A percentile compares a stretch with the other conserved stretches of the same genome.
Evolutionary conservation across 208 protist species (phyloP).

Genomic region (Crithidia sp.): DNA sequence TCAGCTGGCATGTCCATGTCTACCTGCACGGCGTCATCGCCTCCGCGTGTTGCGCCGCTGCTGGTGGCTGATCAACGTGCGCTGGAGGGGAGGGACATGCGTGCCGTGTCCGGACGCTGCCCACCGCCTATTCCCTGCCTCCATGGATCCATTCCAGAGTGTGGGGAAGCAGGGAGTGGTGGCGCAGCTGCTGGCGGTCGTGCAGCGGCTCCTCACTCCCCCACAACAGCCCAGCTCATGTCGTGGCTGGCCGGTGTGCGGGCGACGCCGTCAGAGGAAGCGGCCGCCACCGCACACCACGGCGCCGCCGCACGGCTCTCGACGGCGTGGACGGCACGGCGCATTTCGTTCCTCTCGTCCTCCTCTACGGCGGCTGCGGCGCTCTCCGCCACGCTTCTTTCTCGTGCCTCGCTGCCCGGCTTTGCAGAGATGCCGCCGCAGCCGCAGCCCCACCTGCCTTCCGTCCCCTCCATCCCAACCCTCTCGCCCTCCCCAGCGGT

Average conservation of each 20-base stretch:
- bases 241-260: neutral
- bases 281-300: neutral
- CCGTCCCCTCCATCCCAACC: neutral
- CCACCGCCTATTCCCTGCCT: neutral
- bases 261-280: neutral
- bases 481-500: neutral
- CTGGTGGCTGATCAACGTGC: neutral
- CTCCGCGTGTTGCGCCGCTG: neutral
- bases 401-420: neutral
- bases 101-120: too few relatives aligned
- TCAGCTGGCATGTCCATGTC: neutral
- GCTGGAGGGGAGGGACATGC: too few relatives aligned
- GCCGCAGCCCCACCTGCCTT: neutral
- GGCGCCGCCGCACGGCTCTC: too few relatives aligned
- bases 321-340: constrained; percentile 13
- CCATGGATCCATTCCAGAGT: neutral
- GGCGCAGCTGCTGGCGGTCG: neutral
- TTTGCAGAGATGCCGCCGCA: neutral
- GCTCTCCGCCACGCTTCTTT: neutral
- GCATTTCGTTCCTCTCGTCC: constrained; percentile 28
- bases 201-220: neutral
- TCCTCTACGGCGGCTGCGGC: constrained; percentile 16
- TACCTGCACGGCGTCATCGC: constrained; percentile 1
- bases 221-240: neutral
- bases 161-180: neutral